These are phyloP conservation scores for Acer campestre DNA, from an alignment of 345 rosid species.

Conservation along the genomic window DNA sequence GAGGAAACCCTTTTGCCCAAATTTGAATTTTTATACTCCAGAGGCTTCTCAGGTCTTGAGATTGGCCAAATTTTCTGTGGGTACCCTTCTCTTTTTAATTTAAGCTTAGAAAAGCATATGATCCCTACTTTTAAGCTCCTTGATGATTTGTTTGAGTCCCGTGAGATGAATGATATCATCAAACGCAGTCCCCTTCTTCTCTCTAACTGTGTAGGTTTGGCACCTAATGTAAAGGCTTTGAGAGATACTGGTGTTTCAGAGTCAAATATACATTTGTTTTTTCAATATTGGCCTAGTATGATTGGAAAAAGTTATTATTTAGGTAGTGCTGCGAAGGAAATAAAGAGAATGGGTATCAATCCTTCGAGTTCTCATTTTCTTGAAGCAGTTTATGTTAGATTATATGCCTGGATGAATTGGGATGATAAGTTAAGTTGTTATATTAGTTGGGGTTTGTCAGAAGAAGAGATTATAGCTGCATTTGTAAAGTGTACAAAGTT, in stretches of 20 bases:
- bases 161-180: not conserved
- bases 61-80: constrained; percentile 2
- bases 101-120: not conserved
- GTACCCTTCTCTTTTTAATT: constrained; percentile 5
- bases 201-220: not conserved
- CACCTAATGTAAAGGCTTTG: not conserved
- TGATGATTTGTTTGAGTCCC: not conserved
- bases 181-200: not conserved
- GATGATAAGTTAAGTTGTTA: not conserved
- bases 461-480: not conserved
- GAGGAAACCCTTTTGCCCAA: constrained; percentile 38
- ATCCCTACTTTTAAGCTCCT: not conserved
- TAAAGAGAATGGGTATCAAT: not conserved
- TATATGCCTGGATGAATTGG: not conserved
- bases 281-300: not conserved
- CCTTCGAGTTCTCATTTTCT: not conserved
- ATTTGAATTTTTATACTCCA: constrained; percentile 33
- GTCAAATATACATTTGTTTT: not conserved
- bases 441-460: not conserved
- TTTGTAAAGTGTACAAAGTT: not conserved
- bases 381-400: not conserved
- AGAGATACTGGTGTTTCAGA: not conserved
- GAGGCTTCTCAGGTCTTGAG: constrained; percentile 30
- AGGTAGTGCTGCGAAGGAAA: not conserved
- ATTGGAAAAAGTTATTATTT: not conserved